phyloP scores from a whole-genome alignment of 257 asterid genomes.

The Pogostemon cablin region DNA sequence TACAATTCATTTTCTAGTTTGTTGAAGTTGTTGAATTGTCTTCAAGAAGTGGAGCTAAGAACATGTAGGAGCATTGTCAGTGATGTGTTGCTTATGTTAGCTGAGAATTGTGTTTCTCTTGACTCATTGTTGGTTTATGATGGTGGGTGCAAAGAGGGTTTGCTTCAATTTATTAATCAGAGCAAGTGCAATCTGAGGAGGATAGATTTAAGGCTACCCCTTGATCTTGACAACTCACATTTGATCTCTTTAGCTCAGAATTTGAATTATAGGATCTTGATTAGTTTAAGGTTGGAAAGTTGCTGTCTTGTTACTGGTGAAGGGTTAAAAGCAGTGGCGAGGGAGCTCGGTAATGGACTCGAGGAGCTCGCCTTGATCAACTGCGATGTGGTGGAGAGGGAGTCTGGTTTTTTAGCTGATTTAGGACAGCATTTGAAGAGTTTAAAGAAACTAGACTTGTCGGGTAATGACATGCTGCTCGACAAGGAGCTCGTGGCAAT shows the following conservation, averaged over 20 bases:
- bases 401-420: slow-evolving; percentile 58
- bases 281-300: slow-evolving; percentile 63
- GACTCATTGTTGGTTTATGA: slow-evolving; percentile 64
- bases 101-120: slow-evolving; percentile 48
- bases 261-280: slow-evolving; percentile 51
- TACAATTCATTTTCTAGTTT: slow-evolving; percentile 50
- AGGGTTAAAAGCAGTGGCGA: slow-evolving; percentile 52
- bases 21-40: slow-evolving; percentile 33
- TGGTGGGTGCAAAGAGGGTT: slow-evolving; percentile 67
- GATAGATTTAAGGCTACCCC: slow-evolving; percentile 75
- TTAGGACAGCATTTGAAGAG: slow-evolving; percentile 69
- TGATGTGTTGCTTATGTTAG: slow-evolving; percentile 51
- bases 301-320: slow-evolving; percentile 74
- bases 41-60: slow-evolving; percentile 64
- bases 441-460: slow-evolving; percentile 67
- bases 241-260: slow-evolving; percentile 58
- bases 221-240: slow-evolving; percentile 73
- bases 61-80: slow-evolving; percentile 58
- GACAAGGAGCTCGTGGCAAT: slow-evolving; percentile 71
- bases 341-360: slow-evolving; percentile 51
- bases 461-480: slow-evolving; percentile 61
- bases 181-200: slow-evolving; percentile 46
- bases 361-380: slow-evolving; percentile 68
- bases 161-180: slow-evolving; percentile 63
- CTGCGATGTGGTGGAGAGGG: slow-evolving; percentile 70